Evolutionary conservation across 345 rosid genomes (phyloP).

Genomic region (Lenwebbia sp.): DNA sequence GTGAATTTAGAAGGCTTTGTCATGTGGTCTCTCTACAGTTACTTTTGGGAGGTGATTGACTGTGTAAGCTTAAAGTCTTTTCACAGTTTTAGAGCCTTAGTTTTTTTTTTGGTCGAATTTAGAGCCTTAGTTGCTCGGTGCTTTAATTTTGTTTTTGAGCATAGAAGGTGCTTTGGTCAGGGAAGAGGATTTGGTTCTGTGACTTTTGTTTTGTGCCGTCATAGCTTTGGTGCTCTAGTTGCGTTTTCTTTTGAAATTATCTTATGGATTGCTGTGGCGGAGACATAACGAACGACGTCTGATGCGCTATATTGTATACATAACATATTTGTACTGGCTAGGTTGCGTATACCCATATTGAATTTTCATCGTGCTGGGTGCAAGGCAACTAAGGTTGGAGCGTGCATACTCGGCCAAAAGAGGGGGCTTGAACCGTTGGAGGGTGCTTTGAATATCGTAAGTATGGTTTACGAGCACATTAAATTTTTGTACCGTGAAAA

Average conservation of each 20-base stretch:
- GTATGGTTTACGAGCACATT: not conserved
- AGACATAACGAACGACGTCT: not conserved
- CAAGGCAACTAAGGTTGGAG: not conserved
- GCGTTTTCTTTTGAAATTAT: not conserved
- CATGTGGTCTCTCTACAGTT: not conserved
- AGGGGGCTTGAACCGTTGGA: not conserved
- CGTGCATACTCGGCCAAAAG: not conserved
- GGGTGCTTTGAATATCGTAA: not conserved
- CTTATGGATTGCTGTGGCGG: not conserved
- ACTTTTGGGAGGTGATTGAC: not conserved
- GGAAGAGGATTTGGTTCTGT: not conserved
- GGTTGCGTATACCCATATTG: not conserved
- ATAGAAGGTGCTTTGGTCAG: not conserved
- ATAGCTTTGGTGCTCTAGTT: not conserved
- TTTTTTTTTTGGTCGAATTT: not conserved
- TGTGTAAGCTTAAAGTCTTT: not conserved
- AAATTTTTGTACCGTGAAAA: not conserved
- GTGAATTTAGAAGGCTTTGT: not conserved
- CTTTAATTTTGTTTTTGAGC: not conserved
- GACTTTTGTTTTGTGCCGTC: not conserved
- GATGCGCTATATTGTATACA: not conserved
- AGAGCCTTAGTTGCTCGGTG: not conserved
- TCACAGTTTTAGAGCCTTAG: not conserved
- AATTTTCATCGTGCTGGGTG: not conserved
- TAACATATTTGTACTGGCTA: not conserved